Evolutionary conservation across 2,329 filamentous ascomycete species (phyloP).

Genomic region (Arthrobotrys conoides): DNA sequence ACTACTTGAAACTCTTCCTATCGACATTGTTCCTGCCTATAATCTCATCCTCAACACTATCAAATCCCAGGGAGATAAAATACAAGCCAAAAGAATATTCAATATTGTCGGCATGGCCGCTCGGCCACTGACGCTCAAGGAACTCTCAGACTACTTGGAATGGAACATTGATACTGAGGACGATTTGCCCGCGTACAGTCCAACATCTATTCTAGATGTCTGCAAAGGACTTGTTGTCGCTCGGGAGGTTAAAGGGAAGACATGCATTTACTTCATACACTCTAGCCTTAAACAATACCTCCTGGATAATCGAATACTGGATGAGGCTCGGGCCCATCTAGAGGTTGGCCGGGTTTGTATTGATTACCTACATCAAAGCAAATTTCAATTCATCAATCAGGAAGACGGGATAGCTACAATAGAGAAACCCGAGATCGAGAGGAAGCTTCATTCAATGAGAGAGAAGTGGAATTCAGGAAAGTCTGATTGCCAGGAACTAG

Average conservation of each 20-base stretch:
- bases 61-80: slow-evolving; percentile 17
- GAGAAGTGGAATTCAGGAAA: neutral
- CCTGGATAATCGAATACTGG: slow-evolving; percentile 8
- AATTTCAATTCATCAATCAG: neutral
- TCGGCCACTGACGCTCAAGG: slow-evolving; percentile 1
- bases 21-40: neutral
- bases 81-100: slow-evolving; percentile 19
- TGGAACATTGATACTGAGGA: slow-evolving; percentile 4
- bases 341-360: slow-evolving; percentile 10
- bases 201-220: slow-evolving; percentile 14
- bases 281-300: slow-evolving; percentile 17
- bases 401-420: neutral
- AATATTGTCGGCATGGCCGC: slow-evolving; percentile 11
- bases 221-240: slow-evolving; percentile 12
- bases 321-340: slow-evolving; percentile 12
- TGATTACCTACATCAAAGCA: neutral
- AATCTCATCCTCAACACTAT: slow-evolving; percentile 31
- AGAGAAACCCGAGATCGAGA: neutral
- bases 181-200: slow-evolving; percentile 19
- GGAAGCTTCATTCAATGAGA: neutral
- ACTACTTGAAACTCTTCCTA: slow-evolving; percentile 14
- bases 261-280: slow-evolving; percentile 11
- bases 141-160: slow-evolving; percentile 13
- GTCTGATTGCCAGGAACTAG: neutral
- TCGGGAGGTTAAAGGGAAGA: neutral